phyloP scores from a whole-genome alignment of 169 alveolate species.

The Plasmodium relictum region DNA sequence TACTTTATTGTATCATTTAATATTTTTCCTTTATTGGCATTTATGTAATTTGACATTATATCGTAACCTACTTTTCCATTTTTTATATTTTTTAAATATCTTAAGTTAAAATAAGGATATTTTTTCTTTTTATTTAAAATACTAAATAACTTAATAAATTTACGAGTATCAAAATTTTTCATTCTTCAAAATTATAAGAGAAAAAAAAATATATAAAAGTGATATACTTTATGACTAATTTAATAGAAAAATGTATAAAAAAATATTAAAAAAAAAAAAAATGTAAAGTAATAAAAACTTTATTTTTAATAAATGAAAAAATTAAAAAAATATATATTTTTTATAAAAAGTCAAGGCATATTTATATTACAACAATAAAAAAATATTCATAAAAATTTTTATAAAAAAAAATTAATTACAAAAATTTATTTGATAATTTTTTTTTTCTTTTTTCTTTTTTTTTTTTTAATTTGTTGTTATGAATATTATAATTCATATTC shows the following conservation, averaged over 20 bases:
- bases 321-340: not conserved
- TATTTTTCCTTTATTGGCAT: constrained; percentile 6
- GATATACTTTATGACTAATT: not conserved
- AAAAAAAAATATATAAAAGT: too few relatives aligned
- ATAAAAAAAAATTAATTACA: too few relatives aligned
- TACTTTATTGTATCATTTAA: not conserved
- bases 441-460: too few relatives aligned
- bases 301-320: not conserved
- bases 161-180: constrained; percentile 60
- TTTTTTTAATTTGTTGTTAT: too few relatives aligned
- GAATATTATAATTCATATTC: too few relatives aligned
- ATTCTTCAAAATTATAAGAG: not conserved
- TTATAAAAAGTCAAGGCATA: too few relatives aligned
- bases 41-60: constrained; percentile 2
- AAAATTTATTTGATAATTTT: too few relatives aligned
- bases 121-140: constrained; percentile 37
- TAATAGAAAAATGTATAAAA: too few relatives aligned
- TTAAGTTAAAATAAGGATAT: constrained; percentile 18
- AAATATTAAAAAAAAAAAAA: not conserved
- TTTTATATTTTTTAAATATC: constrained; percentile 29
- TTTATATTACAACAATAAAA: not conserved
- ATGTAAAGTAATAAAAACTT: not conserved
- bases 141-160: constrained; percentile 39
- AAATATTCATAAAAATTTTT: not conserved
- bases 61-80: constrained; percentile 10